A percentile compares a stretch with the other conserved stretches of the same genome.
Evolutionary conservation across 805 yeast species (phyloP).

Genomic region (Priceomyces melissophilus): DNA sequence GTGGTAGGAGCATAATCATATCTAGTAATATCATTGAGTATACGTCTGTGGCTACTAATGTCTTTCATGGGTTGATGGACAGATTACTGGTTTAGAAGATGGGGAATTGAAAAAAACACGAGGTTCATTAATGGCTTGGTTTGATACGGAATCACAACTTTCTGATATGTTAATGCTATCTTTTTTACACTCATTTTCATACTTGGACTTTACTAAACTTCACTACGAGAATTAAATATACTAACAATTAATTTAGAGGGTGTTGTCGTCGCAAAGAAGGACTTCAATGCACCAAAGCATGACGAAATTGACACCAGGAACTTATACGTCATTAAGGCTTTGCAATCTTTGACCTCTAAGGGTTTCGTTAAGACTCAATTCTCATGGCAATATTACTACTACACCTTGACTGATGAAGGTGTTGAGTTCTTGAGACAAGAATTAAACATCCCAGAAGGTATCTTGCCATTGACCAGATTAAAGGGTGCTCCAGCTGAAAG

Average conservation of each 20-base stretch:
- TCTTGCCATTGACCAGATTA: slow-evolving; percentile 97
- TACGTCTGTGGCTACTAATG: no score
- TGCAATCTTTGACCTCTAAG: slow-evolving; percentile 97
- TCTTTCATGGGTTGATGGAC: no score
- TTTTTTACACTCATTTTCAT: not conserved
- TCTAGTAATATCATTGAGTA: no score
- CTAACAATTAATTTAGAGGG: slow-evolving; percentile 71
- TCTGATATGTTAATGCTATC: no score
- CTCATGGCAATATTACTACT: slow-evolving; percentile 99
- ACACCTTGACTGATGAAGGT: slow-evolving; percentile 99
- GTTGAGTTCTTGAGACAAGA: slow-evolving; percentile 96
- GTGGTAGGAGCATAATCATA: no score
- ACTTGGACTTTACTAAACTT: not conserved
- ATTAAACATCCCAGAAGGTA: slow-evolving; percentile 97
- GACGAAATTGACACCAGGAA: slow-evolving; percentile 97
- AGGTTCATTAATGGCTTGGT: no score
- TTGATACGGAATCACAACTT: no score
- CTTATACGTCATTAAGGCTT: slow-evolving; percentile 97
- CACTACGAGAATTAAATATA: slow-evolving; percentile 12
- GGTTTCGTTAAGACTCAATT: slow-evolving; percentile 99
- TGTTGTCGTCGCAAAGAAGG: slow-evolving; percentile 99
- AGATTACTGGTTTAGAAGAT: no score
- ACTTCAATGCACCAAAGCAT: slow-evolving; percentile 95
- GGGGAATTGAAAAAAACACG: no score
- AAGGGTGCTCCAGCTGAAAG: slow-evolving; percentile 88